Conservation (phyloP, 2,329 filamentous ascomycete species). For the Diplodia mutila region DNA sequence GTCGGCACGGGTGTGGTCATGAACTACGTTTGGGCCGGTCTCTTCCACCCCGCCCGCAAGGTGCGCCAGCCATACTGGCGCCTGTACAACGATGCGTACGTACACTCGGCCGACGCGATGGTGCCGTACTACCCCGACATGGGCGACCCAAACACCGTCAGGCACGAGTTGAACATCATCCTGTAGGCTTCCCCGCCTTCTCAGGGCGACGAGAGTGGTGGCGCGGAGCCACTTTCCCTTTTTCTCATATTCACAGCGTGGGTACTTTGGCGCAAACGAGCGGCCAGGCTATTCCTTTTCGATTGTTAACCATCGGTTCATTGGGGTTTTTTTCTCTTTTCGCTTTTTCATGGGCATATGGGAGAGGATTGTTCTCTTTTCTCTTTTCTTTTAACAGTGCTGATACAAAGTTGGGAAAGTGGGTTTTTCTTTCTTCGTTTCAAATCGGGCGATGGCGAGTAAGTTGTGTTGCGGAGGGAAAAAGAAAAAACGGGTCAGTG, state of each 20-base stretch:
- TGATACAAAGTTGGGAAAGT: not conserved
- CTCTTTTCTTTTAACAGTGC: not conserved
- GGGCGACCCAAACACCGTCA: constrained; percentile 76
- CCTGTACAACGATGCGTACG: constrained; percentile 95
- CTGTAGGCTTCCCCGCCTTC: constrained; percentile 59
- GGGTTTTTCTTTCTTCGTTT: not conserved
- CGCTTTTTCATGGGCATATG: not conserved
- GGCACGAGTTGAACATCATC: constrained; percentile 82
- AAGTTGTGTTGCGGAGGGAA: not conserved
- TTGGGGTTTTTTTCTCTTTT: not conserved
- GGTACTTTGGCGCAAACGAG: not conserved
- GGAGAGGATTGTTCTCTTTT: not conserved
- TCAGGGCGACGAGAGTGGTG: not conserved
- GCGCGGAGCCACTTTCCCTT: not conserved
- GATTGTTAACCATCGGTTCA: not conserved
- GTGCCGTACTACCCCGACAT: constrained; percentile 93
- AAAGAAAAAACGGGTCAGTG: constrained; percentile 2
- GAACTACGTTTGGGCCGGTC: constrained; percentile 97
- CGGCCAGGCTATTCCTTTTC: not conserved
- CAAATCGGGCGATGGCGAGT: not conserved
- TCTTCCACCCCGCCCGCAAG: constrained; percentile 96
- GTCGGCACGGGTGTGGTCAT: constrained; percentile 90
- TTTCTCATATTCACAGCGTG: not conserved
- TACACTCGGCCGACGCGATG: constrained; percentile 89
- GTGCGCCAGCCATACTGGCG: constrained; percentile 95